Evolutionary conservation across 257 asterid species (phyloP), one percentile per base, ranked within the genome.

Genomic region (Ocimum tenuiflorum): DNA sequence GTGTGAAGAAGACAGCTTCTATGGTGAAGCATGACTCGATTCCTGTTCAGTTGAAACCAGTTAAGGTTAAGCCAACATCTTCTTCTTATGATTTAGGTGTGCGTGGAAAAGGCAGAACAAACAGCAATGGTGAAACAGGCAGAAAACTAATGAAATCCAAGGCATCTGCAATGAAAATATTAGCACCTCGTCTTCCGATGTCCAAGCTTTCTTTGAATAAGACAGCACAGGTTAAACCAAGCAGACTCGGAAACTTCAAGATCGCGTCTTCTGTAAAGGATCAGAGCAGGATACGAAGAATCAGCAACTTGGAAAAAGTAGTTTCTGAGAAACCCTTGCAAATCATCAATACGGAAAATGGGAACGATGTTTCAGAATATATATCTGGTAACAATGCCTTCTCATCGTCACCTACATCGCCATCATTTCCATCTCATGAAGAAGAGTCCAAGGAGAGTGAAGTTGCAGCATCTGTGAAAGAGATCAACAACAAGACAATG

Each of bases 261-360:
- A 35, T 70, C 64, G 74, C 15, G 54, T 43, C 85, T 59, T 73
- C 76, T 65, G 18, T 53, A 62, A 71, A 73, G 73, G 77, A 65
- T 78, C 80, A 29, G 48, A 79, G 39, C 69, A 75, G 71, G 69
- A 57, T 14, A 8, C 73, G 46, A 63, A 60, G 57, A 69, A 69
- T 63, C 75, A 67, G 36, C 76, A 13, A 63, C 52, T 8, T 15
- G 23, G 20, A 84, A 77, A 75, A 69, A 72, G 52, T n/a, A n/a
- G 80, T 77, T 31, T 31, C 80, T 4, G 96, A 86, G 85, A 87
- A 74, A 77, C 81, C 72, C 43, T 73, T 86, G 84, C 89, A 77
- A 65, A 85, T 76, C 29, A 24, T 70, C 33, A 46, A 71, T 70
- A 64, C 60, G 38, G 84, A 78, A 75, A 60, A 58, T 1, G 42